Percentiles rank a stretch among this genome's conserved stretches.
Conservation (phyloP, 1,284 basidiomycete species). For the Ustilago crameri region DNA sequence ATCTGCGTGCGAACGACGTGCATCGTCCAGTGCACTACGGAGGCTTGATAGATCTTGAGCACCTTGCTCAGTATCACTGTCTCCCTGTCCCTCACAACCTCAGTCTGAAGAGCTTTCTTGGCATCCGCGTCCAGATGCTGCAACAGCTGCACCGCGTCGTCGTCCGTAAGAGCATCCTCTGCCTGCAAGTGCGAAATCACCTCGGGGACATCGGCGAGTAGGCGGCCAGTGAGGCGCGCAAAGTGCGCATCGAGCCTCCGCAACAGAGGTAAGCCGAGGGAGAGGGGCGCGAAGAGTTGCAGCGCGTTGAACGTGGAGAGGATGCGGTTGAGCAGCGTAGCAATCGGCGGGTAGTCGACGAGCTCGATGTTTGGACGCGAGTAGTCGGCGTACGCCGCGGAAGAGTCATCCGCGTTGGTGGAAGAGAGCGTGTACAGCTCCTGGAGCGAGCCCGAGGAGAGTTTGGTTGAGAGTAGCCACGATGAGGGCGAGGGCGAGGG, state of each 20-base stretch:
- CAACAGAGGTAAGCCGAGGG: neutral
- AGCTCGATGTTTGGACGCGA: conserved; percentile 32
- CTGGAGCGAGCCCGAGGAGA: conserved; percentile 9
- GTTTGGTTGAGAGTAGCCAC: conserved; percentile 25
- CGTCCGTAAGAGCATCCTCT: conserved; percentile 2
- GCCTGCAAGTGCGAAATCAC: neutral
- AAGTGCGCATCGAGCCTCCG: conserved; percentile 7
- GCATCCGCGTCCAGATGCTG: conserved; percentile 5
- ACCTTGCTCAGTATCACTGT: conserved; percentile 11
- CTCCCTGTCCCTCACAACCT: conserved; percentile 18
- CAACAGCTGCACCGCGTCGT: conserved; percentile 4
- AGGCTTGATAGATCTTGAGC: conserved; percentile 20
- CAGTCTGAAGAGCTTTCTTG: conserved; percentile 4
- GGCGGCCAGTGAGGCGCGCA: conserved; percentile 4
- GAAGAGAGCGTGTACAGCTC: conserved; percentile 10
- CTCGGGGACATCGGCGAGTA: conserved; percentile 7
- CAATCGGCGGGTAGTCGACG: conserved; percentile 27
- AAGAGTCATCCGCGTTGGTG: neutral
- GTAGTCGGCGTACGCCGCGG: conserved; percentile 21
- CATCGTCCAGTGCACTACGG: conserved; percentile 26
- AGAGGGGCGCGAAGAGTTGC: conserved; percentile 23
- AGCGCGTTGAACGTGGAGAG: conserved; percentile 33
- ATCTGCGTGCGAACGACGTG: conserved; percentile 12
- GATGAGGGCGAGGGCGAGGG: conserved; percentile 10
- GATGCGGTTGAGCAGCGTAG: conserved; percentile 27